A percentile compares a stretch with the other conserved stretches of the same genome.
phyloP scores from a whole-genome alignment of 2,329 filamentous ascomycete genomes.

The Neurospora sp. region DNA sequence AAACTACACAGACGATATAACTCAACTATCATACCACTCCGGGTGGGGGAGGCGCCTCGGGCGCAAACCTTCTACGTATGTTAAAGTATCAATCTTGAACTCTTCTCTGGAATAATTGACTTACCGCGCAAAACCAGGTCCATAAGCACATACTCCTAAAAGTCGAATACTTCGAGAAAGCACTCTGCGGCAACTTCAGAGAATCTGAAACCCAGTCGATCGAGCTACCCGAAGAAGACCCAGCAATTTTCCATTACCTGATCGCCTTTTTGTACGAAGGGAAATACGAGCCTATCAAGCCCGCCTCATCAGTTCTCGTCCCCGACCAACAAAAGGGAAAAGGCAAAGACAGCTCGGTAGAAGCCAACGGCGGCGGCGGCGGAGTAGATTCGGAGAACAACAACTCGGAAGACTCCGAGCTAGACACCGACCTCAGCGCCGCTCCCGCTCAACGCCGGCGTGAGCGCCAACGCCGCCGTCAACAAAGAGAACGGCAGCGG shows the following conservation, averaged over 20 bases:
- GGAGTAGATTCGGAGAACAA: constrained; percentile 26
- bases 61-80: constrained; percentile 34
- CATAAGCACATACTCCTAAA: constrained; percentile 36
- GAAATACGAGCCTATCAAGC: constrained; percentile 34
- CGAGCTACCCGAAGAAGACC: constrained; percentile 40
- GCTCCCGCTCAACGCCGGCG: constrained; percentile 22
- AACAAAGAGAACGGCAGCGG: constrained; percentile 26
- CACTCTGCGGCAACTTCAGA: constrained; percentile 36
- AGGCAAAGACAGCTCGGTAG: constrained; percentile 18
- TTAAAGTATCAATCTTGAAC: background rate
- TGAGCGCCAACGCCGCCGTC: constrained; percentile 25
- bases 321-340: constrained; percentile 34
- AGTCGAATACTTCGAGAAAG: constrained; percentile 39
- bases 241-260: constrained; percentile 40
- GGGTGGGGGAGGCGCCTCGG: constrained; percentile 30
- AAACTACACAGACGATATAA: constrained; percentile 30
- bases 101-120: background rate
- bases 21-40: constrained; percentile 34
- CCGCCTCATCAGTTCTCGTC: constrained; percentile 30
- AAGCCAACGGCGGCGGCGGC: constrained; percentile 13
- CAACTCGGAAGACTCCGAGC: constrained; percentile 21
- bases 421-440: constrained; percentile 27
- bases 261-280: constrained; percentile 41
- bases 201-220: constrained; percentile 37
- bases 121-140: constrained; percentile 22